A percentile compares a stretch with the other conserved stretches of the same genome.
Conservation (phyloP, 345 rosid genomes). For the Erucastrum elatum region DNA sequence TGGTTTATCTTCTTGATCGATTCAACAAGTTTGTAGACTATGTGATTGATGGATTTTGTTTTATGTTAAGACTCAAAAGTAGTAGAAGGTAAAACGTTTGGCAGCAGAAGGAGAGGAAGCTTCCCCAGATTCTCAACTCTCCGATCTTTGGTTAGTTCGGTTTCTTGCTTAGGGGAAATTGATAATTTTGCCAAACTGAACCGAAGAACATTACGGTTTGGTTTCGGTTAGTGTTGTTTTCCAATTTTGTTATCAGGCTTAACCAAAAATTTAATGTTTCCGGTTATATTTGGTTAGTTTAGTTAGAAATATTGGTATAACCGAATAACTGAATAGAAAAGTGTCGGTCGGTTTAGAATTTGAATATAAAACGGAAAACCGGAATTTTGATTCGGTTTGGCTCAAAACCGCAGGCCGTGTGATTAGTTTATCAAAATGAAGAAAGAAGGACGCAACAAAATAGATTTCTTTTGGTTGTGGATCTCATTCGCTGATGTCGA, state of each 20-base stretch:
- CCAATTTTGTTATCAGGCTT: neutral
- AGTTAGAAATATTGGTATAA: neutral
- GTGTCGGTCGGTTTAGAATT: neutral
- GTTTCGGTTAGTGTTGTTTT: too few relatives aligned
- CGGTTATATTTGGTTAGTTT: neutral
- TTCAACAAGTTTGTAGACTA: neutral
- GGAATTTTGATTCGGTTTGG: neutral
- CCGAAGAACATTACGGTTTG: too few relatives aligned
- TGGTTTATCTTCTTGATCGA: constrained; percentile 6
- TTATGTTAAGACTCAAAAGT: neutral
- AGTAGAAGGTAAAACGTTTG: constrained; percentile 1
- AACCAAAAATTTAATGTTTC: neutral
- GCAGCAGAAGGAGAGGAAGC: neutral
- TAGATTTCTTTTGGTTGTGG: constrained; percentile 21
- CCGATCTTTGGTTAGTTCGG: neutral
- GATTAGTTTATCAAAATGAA: neutral
- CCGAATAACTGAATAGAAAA: too few relatives aligned
- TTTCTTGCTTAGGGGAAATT: neutral
- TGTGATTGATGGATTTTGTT: neutral
- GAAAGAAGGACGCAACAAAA: constrained; percentile 4
- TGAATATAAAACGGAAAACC: neutral
- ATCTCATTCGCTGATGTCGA: constrained; percentile 4
- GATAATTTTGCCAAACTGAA: neutral
- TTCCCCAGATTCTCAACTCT: neutral
- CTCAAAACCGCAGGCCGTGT: neutral